Evolutionary conservation across 2,329 filamentous ascomycete species (phyloP).

Genomic region (Macrophomina tecta): DNA sequence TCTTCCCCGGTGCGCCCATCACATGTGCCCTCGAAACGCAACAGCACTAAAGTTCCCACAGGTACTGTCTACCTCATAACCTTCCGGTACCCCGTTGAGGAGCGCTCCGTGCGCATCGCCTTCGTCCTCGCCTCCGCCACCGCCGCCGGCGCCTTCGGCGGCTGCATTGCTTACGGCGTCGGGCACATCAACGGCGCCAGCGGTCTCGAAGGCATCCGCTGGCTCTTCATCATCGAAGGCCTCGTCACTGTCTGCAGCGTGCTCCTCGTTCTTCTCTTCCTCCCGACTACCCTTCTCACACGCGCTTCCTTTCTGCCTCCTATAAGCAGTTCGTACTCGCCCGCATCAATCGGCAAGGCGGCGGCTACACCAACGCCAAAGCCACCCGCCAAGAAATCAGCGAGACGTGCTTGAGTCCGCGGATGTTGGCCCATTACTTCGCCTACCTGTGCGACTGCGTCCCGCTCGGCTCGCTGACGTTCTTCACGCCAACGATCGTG

Average conservation of each 20-base stretch:
- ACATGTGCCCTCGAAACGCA: background rate
- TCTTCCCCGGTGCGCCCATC: background rate
- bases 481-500: slow-evolving; percentile 57
- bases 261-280: slow-evolving; percentile 34
- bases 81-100: slow-evolving; percentile 62
- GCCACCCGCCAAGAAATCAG: slow-evolving; percentile 44
- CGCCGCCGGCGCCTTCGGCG: slow-evolving; percentile 58
- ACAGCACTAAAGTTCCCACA: background rate
- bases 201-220: slow-evolving; percentile 52
- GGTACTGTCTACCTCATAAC: background rate
- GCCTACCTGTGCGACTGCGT: slow-evolving; percentile 41
- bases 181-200: slow-evolving; percentile 46
- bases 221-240: slow-evolving; percentile 35
- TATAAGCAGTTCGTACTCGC: slow-evolving; percentile 37
- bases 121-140: slow-evolving; percentile 61
- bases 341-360: slow-evolving; percentile 39
- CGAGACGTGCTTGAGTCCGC: slow-evolving; percentile 44
- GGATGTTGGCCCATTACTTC: slow-evolving; percentile 40
- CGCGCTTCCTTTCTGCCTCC: slow-evolving; percentile 34
- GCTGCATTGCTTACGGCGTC: slow-evolving; percentile 30
- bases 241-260: slow-evolving; percentile 36
- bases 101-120: slow-evolving; percentile 64
- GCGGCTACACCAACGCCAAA: slow-evolving; percentile 46
- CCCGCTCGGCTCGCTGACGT: slow-evolving; percentile 40
- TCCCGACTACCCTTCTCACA: slow-evolving; percentile 38